Base-by-base conservation (phyloP, 345 rosid species). In the Arabidopsis suecica region DNA sequence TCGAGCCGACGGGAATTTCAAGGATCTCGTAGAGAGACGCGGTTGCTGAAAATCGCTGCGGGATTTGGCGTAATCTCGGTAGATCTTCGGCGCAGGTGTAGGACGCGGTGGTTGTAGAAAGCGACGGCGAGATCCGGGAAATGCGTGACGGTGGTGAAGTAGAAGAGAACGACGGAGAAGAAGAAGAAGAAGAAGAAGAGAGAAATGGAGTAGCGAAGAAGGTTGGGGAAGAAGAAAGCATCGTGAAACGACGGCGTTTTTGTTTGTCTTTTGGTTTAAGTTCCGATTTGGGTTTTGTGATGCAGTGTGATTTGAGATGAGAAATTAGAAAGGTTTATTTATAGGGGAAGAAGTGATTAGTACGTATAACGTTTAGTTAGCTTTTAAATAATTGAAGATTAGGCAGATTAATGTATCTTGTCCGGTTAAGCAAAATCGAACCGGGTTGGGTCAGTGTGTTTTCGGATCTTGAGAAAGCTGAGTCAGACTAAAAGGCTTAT, bases 1-100 rank as follows among this genome's bases (percentile, higher is more conserved):
- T 76, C 18, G 98, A 93, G 7, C 78, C 86, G 18, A 47, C 36
- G 7, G 86, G 83, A 30, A 93, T 76, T 13, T 89, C 91, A 3
- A 93, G 88, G 44, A 87, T 60, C 82, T 87, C 83, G 85, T 93
- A 93, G 7, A 91, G 83, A 1, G 96, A 88, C 13, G 80, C 37
- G 38, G 78, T 68, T 2, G 82, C 18, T 64, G 79, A 78, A 9
- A 71, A 54, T 12, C 44, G 65, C 28, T 22, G 54, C 7, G 81
- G 65, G 22, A 44, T 79, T 44, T 59, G 81, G 7, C 37, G 80
- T 1, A 50, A 7, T 8, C 58, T 61, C 13, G 71, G 58, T 1
- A 14, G 9, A n/a, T 62, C 69, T 3, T 67, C 58, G 0, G 74
- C 45, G 18, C 57, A 48, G 28, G 80, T 55, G 48, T 45, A 12